Conservation (phyloP, 2,329 filamentous ascomycete genomes). For the Neopestalotiopsis sp. region DNA sequence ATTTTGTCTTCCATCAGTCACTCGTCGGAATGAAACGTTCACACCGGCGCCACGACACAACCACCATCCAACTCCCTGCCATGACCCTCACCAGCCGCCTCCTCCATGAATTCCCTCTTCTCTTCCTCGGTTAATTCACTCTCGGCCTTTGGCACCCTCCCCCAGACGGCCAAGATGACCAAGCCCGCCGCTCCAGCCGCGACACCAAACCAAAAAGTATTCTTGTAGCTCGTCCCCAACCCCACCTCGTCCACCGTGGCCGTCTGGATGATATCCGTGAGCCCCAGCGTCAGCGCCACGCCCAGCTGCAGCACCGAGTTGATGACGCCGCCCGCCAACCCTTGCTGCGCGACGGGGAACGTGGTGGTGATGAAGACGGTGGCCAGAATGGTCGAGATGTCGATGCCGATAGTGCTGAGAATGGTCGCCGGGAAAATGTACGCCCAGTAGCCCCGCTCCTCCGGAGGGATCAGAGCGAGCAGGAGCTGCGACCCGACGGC, state of each 20-base stretch:
- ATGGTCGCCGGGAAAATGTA: conserved; percentile 75
- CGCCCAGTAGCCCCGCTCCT: conserved; percentile 69
- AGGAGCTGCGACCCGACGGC: conserved; percentile 63
- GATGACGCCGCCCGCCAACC: background rate
- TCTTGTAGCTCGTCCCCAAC: background rate
- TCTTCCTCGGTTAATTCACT: background rate
- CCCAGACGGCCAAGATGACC: background rate
- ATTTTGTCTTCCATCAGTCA: background rate
- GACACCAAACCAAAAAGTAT: background rate
- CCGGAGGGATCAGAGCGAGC: conserved; percentile 66
- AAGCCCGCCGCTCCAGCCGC: background rate
- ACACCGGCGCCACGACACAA: background rate
- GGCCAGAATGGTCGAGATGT: conserved; percentile 76
- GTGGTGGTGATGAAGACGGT: conserved; percentile 80
- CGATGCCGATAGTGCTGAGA: conserved; percentile 74
- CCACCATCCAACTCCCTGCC: background rate
- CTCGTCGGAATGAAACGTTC: background rate
- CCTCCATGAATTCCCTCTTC: background rate
- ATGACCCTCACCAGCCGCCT: background rate
- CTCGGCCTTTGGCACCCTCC: background rate
- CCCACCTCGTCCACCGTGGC: background rate
- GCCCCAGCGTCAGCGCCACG: background rate
- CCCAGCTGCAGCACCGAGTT: conserved; percentile 1
- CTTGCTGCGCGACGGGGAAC: conserved; percentile 49
- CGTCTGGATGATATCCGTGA: conserved; percentile 2